Base-by-base conservation (phyloP, 2,329 filamentous ascomycete genomes). In the Proliferodiscus dingleyae region DNA sequence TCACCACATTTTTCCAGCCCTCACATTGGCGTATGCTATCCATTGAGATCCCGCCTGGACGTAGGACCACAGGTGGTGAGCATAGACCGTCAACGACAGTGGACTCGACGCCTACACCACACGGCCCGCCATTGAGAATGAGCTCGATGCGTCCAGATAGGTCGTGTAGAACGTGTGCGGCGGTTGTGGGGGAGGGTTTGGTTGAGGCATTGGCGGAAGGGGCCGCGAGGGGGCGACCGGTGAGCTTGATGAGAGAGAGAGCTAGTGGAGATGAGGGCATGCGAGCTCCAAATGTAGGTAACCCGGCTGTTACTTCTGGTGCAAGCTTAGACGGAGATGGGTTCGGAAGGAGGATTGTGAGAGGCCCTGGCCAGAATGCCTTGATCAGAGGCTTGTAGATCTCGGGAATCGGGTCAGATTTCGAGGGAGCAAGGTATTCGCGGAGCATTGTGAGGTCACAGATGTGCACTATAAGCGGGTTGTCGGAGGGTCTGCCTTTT, bases 181-280 rank as follows among this genome's bases (percentile, higher is more conserved):
- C 93, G 0, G 85, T 84, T 0, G 93, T 98, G 0, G 93, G 91
- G 2, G 88, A 95, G 0, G 93, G 93, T 58, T 87, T 88, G 0
- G 91, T 97, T 0, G 88, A 95, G 0, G 90, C 89, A 63, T 98
- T 98, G 10, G 93, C 93, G 1, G 89, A 95, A 0, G 93, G 93
- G 0, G 87, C 93, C 4, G 93, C 93, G 33, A 98, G 73, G 0
- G 93, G 93, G 1, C 81, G 75, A 41, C 81, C 85, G 3, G 86
- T 77, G 2, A 89, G 74, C 46, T 86, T 79, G 53, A 97, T 93
- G n/a, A 98, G 79, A 1, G 87, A 82, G 34, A 93, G 76, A 0
- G 93, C 90, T n/a, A 97, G 78, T 10, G 85, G 73, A 19, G 87
- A 89, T 10, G 83, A 79, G 1, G 93, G 93, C 81, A 98, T 93